phyloP scores from a whole-genome alignment of 495 filamentous ascomycete genomes.

The Thermochaetoides thermophila region DNA sequence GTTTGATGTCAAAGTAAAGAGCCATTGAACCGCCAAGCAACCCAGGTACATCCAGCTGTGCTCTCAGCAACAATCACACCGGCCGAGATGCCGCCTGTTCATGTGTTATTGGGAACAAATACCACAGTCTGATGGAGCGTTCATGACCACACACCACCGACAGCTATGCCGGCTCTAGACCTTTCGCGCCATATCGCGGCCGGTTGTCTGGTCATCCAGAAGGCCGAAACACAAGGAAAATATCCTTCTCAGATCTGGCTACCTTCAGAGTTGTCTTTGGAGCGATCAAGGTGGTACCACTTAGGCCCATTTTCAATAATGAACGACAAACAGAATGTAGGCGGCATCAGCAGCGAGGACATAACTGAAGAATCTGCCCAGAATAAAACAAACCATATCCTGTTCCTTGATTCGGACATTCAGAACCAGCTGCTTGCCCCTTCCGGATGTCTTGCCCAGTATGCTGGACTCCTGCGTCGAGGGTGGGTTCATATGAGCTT shows the following conservation, averaged over 20 bases:
- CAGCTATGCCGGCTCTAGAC: background rate
- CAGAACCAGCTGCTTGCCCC: constrained; percentile 18
- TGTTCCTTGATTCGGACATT: constrained; percentile 10
- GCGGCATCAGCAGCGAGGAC: background rate
- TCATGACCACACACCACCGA: too few relatives aligned
- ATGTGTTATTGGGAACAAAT: too few relatives aligned
- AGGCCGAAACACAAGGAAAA: background rate
- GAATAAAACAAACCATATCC: background rate
- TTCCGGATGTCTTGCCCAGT: background rate
- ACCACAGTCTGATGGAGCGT: too few relatives aligned
- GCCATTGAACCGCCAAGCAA: too few relatives aligned
- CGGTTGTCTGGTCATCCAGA: constrained; percentile 20
- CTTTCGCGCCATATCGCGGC: constrained; percentile 17
- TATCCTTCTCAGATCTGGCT: constrained; percentile 2
- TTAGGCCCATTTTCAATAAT: constrained; percentile 7
- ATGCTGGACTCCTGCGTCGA: constrained; percentile 4
- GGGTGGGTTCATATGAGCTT: constrained; percentile 33
- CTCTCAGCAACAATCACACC: too few relatives aligned
- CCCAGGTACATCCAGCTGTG: too few relatives aligned
- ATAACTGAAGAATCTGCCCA: background rate
- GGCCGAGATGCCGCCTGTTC: too few relatives aligned
- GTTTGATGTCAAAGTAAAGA: too few relatives aligned
- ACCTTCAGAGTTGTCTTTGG: too few relatives aligned
- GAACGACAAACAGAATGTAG: background rate
- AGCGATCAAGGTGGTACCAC: constrained; percentile 11